Conservation (phyloP, 2,329 filamentous ascomycete genomes). For the Fusarium keratoplasticum region DNA sequence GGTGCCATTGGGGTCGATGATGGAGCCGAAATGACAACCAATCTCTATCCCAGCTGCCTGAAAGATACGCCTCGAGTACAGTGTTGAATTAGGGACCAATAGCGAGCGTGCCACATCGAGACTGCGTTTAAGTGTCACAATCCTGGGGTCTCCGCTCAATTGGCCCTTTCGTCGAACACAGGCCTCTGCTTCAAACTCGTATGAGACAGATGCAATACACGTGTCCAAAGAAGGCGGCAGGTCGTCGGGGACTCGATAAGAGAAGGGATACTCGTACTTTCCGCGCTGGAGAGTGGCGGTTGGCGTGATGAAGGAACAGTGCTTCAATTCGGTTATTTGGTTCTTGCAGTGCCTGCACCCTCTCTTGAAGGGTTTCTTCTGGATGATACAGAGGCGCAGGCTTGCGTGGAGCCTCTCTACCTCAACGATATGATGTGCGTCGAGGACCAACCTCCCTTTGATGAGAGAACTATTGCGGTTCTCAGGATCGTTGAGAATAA, state of each 20-base stretch:
- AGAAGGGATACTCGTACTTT: constrained; percentile 77
- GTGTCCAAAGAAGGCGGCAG: constrained; percentile 84
- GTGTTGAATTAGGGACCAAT: constrained; percentile 75
- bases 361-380: constrained; percentile 31
- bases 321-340: constrained; percentile 24
- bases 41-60: constrained; percentile 92
- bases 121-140: constrained; percentile 70
- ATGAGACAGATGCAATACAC: constrained; percentile 77
- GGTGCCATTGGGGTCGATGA: constrained; percentile 83
- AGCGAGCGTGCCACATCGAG: constrained; percentile 84
- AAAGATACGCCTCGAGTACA: constrained; percentile 77
- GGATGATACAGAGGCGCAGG: not conserved
- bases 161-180: constrained; percentile 66
- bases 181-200: constrained; percentile 77
- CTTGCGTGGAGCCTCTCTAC: constrained; percentile 17
- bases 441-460: constrained; percentile 6
- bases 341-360: constrained; percentile 31
- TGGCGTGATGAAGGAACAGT: constrained; percentile 22
- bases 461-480: constrained; percentile 4
- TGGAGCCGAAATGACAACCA: constrained; percentile 79
- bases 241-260: constrained; percentile 83
- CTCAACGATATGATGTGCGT: not conserved
- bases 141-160: constrained; percentile 46
- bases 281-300: not conserved
- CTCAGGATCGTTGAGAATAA: constrained; percentile 6